These are phyloP conservation scores for Leccinum imitatum DNA, from an alignment of 768 basidiomycete species.

Conservation along the genomic window DNA sequence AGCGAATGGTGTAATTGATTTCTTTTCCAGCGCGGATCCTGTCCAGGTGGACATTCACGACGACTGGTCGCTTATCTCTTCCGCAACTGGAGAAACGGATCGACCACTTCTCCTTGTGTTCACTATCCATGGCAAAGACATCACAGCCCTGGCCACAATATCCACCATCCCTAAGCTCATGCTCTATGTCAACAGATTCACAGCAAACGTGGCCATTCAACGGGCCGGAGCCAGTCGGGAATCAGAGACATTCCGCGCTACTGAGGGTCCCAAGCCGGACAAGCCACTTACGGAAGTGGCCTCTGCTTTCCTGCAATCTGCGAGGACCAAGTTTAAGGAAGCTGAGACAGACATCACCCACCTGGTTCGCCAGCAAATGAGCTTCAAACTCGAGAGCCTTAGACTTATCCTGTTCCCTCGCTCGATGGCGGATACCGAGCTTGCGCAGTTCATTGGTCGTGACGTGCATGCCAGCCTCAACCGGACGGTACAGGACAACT, in stretches of 20 bases:
- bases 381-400: conserved; percentile 61
- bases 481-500: conserved; percentile 52
- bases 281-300: conserved; percentile 86
- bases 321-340: conserved; percentile 70
- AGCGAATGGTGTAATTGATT: conserved; percentile 1
- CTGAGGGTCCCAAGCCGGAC: conserved; percentile 68
- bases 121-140: conserved; percentile 65
- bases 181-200: conserved; percentile 72
- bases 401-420: conserved; percentile 77
- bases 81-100: conserved; percentile 40
- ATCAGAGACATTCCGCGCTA: conserved; percentile 74
- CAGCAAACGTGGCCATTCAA: conserved; percentile 69
- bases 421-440: conserved; percentile 72
- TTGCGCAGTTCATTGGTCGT: conserved; percentile 70
- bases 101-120: conserved; percentile 72
- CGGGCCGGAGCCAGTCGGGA: conserved; percentile 75
- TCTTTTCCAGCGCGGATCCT: conserved; percentile 64
- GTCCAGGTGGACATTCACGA: conserved; percentile 72
- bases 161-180: conserved; percentile 77
- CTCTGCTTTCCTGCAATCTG: conserved; percentile 76
- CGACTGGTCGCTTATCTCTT: conserved; percentile 67
- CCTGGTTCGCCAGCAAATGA: conserved; percentile 70
- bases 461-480: conserved; percentile 71
- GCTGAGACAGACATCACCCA: conserved; percentile 58
- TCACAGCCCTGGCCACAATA: conserved; percentile 66